phyloP scores from a whole-genome alignment of 305 asterid genomes.

The Fraxinus paxiana region DNA sequence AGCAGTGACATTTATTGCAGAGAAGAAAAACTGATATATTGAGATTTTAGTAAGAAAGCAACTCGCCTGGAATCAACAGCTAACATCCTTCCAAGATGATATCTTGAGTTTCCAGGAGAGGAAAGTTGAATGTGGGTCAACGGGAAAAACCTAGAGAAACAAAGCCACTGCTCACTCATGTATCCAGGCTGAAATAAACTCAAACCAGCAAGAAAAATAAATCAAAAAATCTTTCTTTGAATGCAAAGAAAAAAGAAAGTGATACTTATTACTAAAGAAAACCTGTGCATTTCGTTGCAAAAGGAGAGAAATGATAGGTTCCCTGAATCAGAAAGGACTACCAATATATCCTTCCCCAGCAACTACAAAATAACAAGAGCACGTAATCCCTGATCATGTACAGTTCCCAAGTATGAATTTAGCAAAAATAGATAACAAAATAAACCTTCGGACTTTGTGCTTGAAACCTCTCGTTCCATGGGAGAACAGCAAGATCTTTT shows the following conservation, averaged over 20 bases:
- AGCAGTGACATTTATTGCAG: conserved; percentile 29
- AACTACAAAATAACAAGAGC: conserved; percentile 45
- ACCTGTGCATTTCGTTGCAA: conserved; percentile 96
- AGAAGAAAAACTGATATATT: conserved; percentile 16
- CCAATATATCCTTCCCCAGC: conserved; percentile 63
- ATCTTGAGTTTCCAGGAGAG: conserved; percentile 66
- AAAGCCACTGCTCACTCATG: conserved; percentile 19
- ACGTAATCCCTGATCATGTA: conserved; percentile 20
- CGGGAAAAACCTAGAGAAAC: conserved; percentile 58
- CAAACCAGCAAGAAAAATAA: conserved; percentile 20
- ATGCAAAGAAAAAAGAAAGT: conserved; percentile 6
- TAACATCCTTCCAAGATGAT: conserved; percentile 89
- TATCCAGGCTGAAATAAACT: conserved; percentile 23
- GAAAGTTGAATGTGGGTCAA: conserved; percentile 71
- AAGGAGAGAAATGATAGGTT: conserved; percentile 82
- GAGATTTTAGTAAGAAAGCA: conserved; percentile 27
- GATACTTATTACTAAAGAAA: conserved; percentile 18
- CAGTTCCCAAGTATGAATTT: conserved; percentile 19
- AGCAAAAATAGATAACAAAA: conserved; percentile 18
- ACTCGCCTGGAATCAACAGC: conserved; percentile 82
- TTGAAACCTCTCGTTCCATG: conserved; percentile 63
- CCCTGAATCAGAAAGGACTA: conserved; percentile 89
- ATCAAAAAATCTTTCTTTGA: conserved; percentile 2
- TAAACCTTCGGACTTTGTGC: conserved; percentile 66
- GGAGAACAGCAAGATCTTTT: conserved; percentile 80